Conservation (phyloP, 2,329 filamentous ascomycete genomes). For the Lasiodiplodia theobromae region DNA sequence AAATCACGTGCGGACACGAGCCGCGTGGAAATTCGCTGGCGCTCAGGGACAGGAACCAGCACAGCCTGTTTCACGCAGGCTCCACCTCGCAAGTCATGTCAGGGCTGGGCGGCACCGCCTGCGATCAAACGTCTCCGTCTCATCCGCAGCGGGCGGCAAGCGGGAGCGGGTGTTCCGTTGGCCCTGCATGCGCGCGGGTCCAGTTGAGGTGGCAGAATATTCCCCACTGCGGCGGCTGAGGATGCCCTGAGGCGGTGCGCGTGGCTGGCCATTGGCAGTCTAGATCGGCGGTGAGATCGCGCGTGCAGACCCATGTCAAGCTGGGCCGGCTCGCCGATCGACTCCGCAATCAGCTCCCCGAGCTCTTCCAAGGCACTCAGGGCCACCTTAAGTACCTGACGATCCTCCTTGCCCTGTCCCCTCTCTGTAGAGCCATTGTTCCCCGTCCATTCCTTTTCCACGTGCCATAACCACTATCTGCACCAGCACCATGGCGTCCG, state of each 20-base stretch:
- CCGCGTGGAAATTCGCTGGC: neutral
- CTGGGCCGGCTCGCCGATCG: constrained; percentile 13
- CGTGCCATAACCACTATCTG: neutral
- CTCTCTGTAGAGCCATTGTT: neutral
- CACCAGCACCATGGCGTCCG: constrained; percentile 5
- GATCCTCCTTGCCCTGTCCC: constrained; percentile 9
- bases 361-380: constrained; percentile 11
- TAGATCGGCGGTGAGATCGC: constrained; percentile 14
- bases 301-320: constrained; percentile 6
- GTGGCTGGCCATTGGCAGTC: constrained; percentile 4
- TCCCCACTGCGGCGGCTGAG: constrained; percentile 18
- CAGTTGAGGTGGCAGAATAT: neutral
- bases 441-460: neutral
- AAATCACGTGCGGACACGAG: constrained; percentile 22
- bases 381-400: constrained; percentile 6
- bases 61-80: constrained; percentile 19
- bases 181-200: neutral
- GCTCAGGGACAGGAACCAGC: constrained; percentile 15
- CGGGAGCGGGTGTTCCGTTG: constrained; percentile 17
- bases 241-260: neutral
- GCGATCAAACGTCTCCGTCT: constrained; percentile 1
- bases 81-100: neutral
- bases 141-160: constrained; percentile 12
- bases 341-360: constrained; percentile 9
- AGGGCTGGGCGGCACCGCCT: neutral